phyloP scores from a whole-genome alignment of 169 alveolate genomes.

The Eimeria maxima region DNA sequence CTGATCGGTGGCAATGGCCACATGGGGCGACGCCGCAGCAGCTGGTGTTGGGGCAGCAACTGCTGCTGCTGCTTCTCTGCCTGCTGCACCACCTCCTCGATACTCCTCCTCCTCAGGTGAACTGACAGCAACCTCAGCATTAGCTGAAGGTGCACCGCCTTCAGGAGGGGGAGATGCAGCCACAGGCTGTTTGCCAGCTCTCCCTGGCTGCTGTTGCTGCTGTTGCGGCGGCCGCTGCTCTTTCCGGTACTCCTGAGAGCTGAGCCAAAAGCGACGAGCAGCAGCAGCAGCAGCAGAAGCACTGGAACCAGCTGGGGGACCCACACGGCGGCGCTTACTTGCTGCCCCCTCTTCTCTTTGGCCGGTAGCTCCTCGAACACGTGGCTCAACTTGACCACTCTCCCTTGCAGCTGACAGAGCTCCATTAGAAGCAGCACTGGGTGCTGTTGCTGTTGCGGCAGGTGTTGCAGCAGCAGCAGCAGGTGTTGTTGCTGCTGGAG shows the following conservation, averaged over 20 bases:
- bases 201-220: neutral
- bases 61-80: constrained; percentile 44
- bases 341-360: constrained; percentile 31
- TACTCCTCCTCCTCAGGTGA: neutral
- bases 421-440: neutral
- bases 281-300: constrained; percentile 67
- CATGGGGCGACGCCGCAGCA: constrained; percentile 5
- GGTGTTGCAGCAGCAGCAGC: neutral
- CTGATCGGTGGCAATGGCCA: neutral
- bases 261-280: constrained; percentile 72
- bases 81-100: constrained; percentile 7
- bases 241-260: constrained; percentile 61
- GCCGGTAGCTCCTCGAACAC: constrained; percentile 10
- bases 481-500: neutral
- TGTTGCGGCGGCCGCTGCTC: constrained; percentile 36
- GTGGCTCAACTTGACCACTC: neutral
- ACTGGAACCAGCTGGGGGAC: constrained; percentile 5
- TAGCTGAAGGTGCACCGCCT: neutral
- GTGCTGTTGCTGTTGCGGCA: neutral
- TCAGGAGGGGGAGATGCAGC: neutral
- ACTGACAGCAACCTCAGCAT: neutral
- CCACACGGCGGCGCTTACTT: constrained; percentile 51
- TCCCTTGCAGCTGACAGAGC: neutral
- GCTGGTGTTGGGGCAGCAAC: constrained; percentile 21
- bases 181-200: neutral